Evolutionary conservation across 179 eudicot species (phyloP).

Genomic region (Vitellaria paradoxa): DNA sequence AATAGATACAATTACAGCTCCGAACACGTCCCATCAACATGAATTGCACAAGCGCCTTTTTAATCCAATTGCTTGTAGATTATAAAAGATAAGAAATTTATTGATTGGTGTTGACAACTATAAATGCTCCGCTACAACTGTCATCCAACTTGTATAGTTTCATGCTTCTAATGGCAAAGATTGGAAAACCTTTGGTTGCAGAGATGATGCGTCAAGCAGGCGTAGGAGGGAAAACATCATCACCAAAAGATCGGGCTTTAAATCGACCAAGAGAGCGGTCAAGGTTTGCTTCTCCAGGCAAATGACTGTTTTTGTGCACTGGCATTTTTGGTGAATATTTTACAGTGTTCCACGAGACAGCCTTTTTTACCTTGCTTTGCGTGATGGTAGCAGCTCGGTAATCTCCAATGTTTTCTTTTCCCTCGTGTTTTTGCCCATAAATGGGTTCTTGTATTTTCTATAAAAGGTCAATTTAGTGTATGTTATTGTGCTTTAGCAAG

Average conservation of each 20-base stretch:
- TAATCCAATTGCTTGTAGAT: too few relatives aligned
- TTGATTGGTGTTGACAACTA: not conserved
- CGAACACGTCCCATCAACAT: too few relatives aligned
- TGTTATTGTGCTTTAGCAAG: not conserved
- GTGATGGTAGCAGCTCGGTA: not conserved
- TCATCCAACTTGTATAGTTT: not conserved
- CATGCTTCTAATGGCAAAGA: not conserved
- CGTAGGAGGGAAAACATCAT: slow-evolving; percentile 43
- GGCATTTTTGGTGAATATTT: not conserved
- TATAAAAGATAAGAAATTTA: not conserved
- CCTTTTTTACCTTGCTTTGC: not conserved
- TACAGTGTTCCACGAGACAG: not conserved
- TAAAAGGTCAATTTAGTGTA: not conserved
- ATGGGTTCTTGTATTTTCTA: not conserved
- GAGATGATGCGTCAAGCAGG: slow-evolving; percentile 53
- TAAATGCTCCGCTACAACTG: not conserved
- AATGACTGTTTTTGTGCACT: not conserved
- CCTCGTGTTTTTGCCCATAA: not conserved
- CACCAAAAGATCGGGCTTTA: slow-evolving; percentile 41
- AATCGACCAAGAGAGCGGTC: slow-evolving; percentile 44
- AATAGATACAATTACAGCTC: too few relatives aligned
- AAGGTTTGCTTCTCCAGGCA: slow-evolving; percentile 53
- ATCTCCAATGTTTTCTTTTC: not conserved
- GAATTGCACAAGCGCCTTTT: too few relatives aligned
- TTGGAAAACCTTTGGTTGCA: slow-evolving; percentile 2